A percentile compares a stretch with the other conserved stretches of the same genome.
These are phyloP conservation scores for Neonectria magnoliae DNA, from an alignment of 2,329 filamentous ascomycete genomes.

Conservation along the genomic window DNA sequence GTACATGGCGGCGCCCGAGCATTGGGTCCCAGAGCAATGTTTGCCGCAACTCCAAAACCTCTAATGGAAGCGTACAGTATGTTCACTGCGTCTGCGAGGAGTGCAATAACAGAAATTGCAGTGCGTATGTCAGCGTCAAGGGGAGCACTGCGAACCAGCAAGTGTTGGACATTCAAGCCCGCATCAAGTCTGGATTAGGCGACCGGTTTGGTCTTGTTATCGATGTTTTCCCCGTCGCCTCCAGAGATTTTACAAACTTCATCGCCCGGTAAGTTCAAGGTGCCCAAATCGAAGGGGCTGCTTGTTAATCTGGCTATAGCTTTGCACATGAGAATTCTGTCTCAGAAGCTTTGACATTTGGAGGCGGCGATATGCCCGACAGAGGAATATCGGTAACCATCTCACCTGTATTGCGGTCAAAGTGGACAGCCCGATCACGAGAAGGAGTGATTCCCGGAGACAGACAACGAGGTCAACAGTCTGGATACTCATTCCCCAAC, in stretches of 20 bases:
- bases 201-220: conserved; percentile 46
- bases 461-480: conserved; percentile 13
- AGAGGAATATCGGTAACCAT: conserved; percentile 41
- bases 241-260: conserved; percentile 30
- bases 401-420: conserved; percentile 44
- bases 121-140: conserved; percentile 42
- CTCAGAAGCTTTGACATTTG: conserved; percentile 38
- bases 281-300: not conserved
- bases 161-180: conserved; percentile 37
- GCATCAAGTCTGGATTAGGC: conserved; percentile 45
- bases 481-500: not conserved
- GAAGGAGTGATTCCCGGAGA: not conserved
- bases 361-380: conserved; percentile 38
- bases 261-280: conserved; percentile 44
- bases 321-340: conserved; percentile 43
- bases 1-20: conserved; percentile 31
- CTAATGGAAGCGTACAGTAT: conserved; percentile 35
- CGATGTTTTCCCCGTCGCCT: conserved; percentile 35
- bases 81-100: conserved; percentile 42
- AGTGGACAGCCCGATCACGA: conserved; percentile 39
- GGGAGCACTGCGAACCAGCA: not conserved
- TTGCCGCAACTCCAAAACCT: conserved; percentile 39
- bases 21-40: conserved; percentile 6
- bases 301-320: conserved; percentile 29
- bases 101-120: conserved; percentile 46